Conservation (phyloP, 805 yeast genomes). For the Cyberlindnera bimundalis region DNA sequence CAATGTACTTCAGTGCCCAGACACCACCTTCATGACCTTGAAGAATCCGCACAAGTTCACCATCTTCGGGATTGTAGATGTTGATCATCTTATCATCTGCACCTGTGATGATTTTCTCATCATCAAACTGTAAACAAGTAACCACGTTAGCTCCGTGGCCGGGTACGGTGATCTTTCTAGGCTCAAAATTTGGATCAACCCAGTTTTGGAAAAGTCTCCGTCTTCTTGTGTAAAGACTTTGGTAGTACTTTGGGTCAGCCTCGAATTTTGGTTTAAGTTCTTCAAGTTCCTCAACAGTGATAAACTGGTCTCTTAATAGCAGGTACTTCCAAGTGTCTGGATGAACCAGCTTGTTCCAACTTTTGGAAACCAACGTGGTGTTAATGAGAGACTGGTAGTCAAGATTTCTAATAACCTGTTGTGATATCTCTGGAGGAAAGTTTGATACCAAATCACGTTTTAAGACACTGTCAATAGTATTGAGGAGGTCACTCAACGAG, state of each 20-base stretch:
- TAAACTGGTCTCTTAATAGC: conserved; percentile 57
- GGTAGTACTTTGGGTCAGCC: conserved; percentile 10
- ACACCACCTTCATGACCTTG: conserved; percentile 97
- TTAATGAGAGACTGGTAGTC: conserved; percentile 60
- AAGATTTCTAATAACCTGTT: conserved; percentile 59
- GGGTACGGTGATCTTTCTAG: conserved; percentile 60
- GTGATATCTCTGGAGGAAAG: conserved; percentile 73
- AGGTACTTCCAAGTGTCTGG: conserved; percentile 68
- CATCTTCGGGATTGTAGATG: conserved; percentile 74
- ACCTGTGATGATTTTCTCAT: conserved; percentile 86
- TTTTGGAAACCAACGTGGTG: conserved; percentile 59
- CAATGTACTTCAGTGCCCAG: conserved; percentile 92
- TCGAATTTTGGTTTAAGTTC: conserved; percentile 20
- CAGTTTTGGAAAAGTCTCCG: conserved; percentile 51
- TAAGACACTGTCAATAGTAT: conserved; percentile 49
- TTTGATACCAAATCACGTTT: conserved; percentile 68
- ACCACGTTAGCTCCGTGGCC: conserved; percentile 83
- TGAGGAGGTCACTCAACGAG: conserved; percentile 57
- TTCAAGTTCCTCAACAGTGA: conserved; percentile 44
- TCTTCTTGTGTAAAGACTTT: conserved; percentile 20
- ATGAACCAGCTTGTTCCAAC: conserved; percentile 67
- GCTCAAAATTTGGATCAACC: conserved; percentile 71
- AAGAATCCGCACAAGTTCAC: conserved; percentile 57
- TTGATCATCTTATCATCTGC: conserved; percentile 84
- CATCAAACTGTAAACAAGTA: conserved; percentile 91